Conservation (phyloP, 2,329 filamentous ascomycete genomes). For the Epichloe hybrida region DNA sequence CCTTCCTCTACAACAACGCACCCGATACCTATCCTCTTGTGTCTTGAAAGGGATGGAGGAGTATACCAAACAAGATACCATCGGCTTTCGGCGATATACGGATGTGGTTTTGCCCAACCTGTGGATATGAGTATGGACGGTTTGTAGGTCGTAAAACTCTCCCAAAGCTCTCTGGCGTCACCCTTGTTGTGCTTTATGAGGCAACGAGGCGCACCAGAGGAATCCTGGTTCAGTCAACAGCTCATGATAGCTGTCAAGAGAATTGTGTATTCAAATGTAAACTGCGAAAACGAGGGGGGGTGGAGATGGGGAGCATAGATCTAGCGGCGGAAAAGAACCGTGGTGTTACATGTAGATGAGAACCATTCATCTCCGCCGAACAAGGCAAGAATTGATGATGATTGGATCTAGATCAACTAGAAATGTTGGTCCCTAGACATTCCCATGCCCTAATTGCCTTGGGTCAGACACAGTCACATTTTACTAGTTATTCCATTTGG, state of each 20-base stretch:
- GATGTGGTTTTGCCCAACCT: constrained; percentile 4
- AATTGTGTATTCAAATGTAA: neutral
- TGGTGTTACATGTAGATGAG: neutral
- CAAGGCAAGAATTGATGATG: constrained; percentile 1
- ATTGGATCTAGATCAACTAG: neutral
- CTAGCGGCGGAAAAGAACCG: neutral
- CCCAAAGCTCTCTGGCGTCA: constrained; percentile 3
- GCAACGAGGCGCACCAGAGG: neutral
- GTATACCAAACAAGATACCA: neutral
- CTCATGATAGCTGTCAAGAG: neutral
- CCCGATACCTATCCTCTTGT: neutral
- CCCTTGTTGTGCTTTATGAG: neutral
- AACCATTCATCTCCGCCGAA: neutral
- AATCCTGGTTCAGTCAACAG: neutral
- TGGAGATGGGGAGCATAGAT: neutral
- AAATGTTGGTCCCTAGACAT: neutral
- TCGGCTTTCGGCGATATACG: constrained; percentile 6
- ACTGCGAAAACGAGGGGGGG: too few species aligned
- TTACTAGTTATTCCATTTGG: neutral
- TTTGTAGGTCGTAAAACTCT: neutral
- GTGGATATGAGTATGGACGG: constrained; percentile 7
- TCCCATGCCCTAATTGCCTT: neutral
- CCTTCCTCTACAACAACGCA: constrained; percentile 7
- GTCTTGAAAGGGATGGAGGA: neutral
- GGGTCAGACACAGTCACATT: neutral